A percentile compares a stretch with the other conserved stretches of the same genome.
Evolutionary conservation across 495 filamentous ascomycete genomes (phyloP).

Genomic region (Neurospora sp.): DNA sequence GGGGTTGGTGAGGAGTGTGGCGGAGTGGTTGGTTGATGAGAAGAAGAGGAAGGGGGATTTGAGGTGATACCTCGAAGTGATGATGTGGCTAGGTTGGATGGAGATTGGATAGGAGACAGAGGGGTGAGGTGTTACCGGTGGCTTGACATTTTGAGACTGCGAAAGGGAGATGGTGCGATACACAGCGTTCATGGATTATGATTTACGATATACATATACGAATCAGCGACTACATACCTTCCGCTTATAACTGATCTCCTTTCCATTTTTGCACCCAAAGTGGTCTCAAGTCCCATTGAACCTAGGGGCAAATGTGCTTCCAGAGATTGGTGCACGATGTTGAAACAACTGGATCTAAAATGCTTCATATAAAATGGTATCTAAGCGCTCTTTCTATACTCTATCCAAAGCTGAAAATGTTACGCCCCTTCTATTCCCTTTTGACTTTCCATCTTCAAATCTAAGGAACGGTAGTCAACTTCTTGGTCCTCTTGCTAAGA

Average conservation of each 20-base stretch:
- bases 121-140: neutral
- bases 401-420: neutral
- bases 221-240: neutral
- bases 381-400: neutral
- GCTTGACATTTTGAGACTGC: neutral
- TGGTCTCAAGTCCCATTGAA: neutral
- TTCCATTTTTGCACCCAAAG: neutral
- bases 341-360: neutral
- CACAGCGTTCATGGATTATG: neutral
- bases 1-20: conserved; percentile 60
- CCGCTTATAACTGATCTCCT: neutral
- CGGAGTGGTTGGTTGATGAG: conserved; percentile 16
- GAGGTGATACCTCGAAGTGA: neutral
- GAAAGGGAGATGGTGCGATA: neutral
- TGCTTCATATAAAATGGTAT: neutral
- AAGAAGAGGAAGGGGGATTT: neutral
- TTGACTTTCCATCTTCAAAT: neutral
- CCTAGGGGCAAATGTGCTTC: neutral
- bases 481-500: conserved; percentile 15
- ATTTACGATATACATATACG: neutral
- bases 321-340: neutral
- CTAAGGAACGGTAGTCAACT: neutral
- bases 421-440: neutral
- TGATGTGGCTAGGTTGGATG: neutral
- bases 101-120: neutral